Base-by-base conservation (phyloP, 805 yeast genomes). In the Lachancea sp. region DNA sequence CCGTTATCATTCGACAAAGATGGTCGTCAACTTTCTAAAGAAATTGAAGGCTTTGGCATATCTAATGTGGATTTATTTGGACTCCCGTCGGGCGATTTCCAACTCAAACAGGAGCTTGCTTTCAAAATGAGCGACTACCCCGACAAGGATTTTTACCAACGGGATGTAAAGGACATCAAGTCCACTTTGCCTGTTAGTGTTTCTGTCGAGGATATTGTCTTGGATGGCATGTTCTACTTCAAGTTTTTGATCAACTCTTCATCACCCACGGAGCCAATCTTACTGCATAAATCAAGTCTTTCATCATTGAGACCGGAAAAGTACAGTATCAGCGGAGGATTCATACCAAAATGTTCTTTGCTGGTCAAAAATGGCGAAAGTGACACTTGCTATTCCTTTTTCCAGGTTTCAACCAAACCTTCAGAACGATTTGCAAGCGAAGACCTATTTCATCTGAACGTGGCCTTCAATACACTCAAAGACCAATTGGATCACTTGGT, bases 131-230 rank as follows among this genome's bases (percentile, higher is more conserved):
- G 17, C 1, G 48, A 20, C 2, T 19, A 33, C 5, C 38, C 44
- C n/a, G 42, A 45, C 4, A 42, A 17, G 3, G 27, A 20, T 8
- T 59, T 45, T 42, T 51, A 49, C 17, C 63, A 59, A 30, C 31
- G 36, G 3, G 49, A 50, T 26, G 15, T 33, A 3, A 32, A 50
- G 5, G 25, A 36, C 6, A 46, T 59, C 6, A 45, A 52, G 18
- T 53, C 59, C 31, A 48, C 50, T 34, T 46, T 62, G 9, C 63
- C 65, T 3, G 43, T 63, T 1, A 58, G 62, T 9, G 65, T 63
- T 8, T 58, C 66, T 6, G 63, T 62, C 7, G 66, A 62, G 42
- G 66, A 63, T 37, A 57, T 61, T 17, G 57, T 56, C 42, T 56
- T 57, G 31, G 55, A 45, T 19, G 59, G 56, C 26, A 35, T 49